These are phyloP conservation scores for Candida labiduridarum DNA, from an alignment of 1,139 yeast species.

Conservation along the genomic window DNA sequence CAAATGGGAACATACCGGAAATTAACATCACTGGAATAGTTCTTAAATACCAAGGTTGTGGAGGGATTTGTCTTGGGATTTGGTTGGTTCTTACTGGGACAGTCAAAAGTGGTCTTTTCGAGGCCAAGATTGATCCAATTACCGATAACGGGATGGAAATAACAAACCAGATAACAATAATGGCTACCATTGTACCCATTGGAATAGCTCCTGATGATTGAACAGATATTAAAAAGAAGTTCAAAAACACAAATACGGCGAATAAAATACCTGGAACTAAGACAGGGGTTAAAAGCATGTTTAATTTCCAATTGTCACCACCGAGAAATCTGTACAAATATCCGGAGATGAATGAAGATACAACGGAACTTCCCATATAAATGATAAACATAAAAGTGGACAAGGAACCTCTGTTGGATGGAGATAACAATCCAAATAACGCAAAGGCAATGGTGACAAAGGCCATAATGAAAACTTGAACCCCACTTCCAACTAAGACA, in stretches of 20 bases:
- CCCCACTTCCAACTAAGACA: constrained; percentile 84
- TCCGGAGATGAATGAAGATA: constrained; percentile 88
- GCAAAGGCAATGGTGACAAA: constrained; percentile 79
- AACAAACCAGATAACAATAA: constrained; percentile 81
- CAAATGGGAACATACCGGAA: constrained; percentile 93
- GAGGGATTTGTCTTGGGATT: constrained; percentile 94
- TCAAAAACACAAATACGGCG: constrained; percentile 63
- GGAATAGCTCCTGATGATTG: constrained; percentile 96
- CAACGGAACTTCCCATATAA: constrained; percentile 75
- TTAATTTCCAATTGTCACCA: constrained; percentile 89
- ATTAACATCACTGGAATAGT: constrained; percentile 68
- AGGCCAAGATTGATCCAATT: constrained; percentile 76
- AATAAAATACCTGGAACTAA: constrained; percentile 83
- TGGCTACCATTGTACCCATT: constrained; percentile 81
- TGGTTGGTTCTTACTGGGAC: constrained; percentile 89
- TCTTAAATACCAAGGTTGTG: constrained; percentile 82
- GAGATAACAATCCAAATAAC: constrained; percentile 84
- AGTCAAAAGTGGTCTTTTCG: constrained; percentile 59
- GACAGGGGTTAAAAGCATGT: constrained; percentile 79
- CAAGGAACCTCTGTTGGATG: constrained; percentile 92
- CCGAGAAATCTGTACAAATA: constrained; percentile 85
- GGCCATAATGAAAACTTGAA: constrained; percentile 79
- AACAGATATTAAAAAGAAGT: constrained; percentile 77
- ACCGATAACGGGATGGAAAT: constrained; percentile 84
- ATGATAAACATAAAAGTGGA: constrained; percentile 86